phyloP scores from a whole-genome alignment of 805 yeast species.

The Groenewaldozyma salmanticensis region DNA sequence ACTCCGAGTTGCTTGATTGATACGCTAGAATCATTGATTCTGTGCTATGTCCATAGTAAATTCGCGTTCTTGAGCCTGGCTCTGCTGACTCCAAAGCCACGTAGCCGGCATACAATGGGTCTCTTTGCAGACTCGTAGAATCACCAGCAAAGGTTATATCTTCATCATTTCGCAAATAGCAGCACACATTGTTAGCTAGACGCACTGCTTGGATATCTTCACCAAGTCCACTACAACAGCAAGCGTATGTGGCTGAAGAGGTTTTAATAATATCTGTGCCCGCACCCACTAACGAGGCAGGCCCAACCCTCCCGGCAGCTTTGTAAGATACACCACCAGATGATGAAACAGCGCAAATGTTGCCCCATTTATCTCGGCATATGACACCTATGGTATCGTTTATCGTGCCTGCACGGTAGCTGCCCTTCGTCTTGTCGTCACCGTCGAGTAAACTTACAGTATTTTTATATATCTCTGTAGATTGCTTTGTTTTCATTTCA shows the following conservation, averaged over 20 bases:
- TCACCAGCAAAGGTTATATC: neutral
- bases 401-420: slow-evolving; percentile 6
- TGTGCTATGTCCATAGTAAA: slow-evolving; percentile 17
- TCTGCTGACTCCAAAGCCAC: slow-evolving; percentile 5
- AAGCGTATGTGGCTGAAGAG: slow-evolving; percentile 11
- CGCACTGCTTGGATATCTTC: slow-evolving; percentile 29
- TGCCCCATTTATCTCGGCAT: slow-evolving; percentile 19
- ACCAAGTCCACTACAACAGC: slow-evolving; percentile 31
- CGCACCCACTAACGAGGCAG: slow-evolving; percentile 33
- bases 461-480: neutral
- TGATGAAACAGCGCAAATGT: slow-evolving; percentile 26
- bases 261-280: slow-evolving; percentile 21
- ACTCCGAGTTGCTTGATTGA: no score
- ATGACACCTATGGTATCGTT: slow-evolving; percentile 34
- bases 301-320: slow-evolving; percentile 32
- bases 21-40: no score
- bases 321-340: slow-evolving; percentile 34
- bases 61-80: slow-evolving; percentile 1
- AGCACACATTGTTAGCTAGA: slow-evolving; percentile 19
- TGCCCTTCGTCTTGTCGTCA: neutral
- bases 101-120: slow-evolving; percentile 14
- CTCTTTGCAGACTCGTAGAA: slow-evolving; percentile 6
- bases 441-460: neutral
- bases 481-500: neutral
- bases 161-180: neutral